Base-by-base conservation (phyloP, 441 rosid genomes). In the Populus hybrid region DNA sequence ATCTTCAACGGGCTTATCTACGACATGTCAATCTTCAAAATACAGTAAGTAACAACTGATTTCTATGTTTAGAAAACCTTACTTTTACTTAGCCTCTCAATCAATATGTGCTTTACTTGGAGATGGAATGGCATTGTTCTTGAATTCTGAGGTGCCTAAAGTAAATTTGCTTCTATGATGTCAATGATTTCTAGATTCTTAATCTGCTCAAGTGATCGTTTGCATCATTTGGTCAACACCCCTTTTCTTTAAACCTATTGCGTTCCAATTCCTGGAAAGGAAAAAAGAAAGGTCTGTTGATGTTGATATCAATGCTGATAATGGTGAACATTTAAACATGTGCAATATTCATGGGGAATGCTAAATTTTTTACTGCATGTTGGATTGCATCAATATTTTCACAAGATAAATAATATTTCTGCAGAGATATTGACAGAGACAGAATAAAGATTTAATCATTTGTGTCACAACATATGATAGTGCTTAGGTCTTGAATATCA, bases 1-100 rank as follows among this genome's bases (percentile, higher is more conserved):
- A 94, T 86, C 97, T 93, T 75, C 98, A 92, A 82, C 85, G 98
- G 80, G 95, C 98, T 61, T 94, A 92, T 84, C 78, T 94, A 69
- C 89, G 93, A 50, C 90, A 90, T 75, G 97, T 95, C 81, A 92
- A 92, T 82, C 96, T 95, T 72, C 89, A 88, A 76, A 92, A 93
- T 70, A 85, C 99, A 9, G 99, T 92, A 85, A 85, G 99, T 83
- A 64, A 70, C 65, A 67, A 18, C 3, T 77, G 20, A 67, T 16
- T 30, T 10, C 21, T 14, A 3, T 69, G 50, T 50, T 14, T 50
- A 50, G 20, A 50, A 14, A 50, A 16, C 59, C 59, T 16, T 16
- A 50, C n/a, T 50, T 16, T 50, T 50, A 14, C 59, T 50, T 50
- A 0, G 59, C 59, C 59, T 50, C 20, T 50, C 59, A 16, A 50